Base-by-base conservation (phyloP, 2,329 filamentous ascomycete genomes). In the Xylariaceae sp. region DNA sequence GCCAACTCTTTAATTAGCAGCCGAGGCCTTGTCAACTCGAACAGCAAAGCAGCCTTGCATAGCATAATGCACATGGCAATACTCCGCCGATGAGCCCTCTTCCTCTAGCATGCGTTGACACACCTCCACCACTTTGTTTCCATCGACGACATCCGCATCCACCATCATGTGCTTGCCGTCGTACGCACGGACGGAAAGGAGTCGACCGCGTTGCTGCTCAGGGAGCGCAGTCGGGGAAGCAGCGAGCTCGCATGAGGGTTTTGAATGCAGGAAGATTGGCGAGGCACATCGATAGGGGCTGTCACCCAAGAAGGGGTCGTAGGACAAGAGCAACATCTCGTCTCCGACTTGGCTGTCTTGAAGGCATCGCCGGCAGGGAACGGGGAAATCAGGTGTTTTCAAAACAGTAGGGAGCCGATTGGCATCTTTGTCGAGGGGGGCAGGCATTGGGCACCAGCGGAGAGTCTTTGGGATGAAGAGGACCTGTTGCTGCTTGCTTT, bases 281-380 rank as follows among this genome's bases (percentile, higher is more conserved):
- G 57, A 48, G 18, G 57, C 41, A 21, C 32, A 24, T 26, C 47
- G 50, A 18, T 59, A 49, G 32, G 57, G 57, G 20, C 57, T 57
- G 24, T 50, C 33, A 42, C 57, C 57, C 23, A 53, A 46, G 23
- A 59, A 59, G 15, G 57, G 53, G 33, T 54, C 47, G 21, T 57
- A 57, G n/a, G 53, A 57, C 9, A 54, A 5, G 2, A 59, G 54
- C 32, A 59, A 6, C 53, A 59, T 49, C 27, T 53, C 53, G 6
- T 57, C 50, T 36, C 57, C 53, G 13, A 49, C 39, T 3, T 20
- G 18, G 50, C 46, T 54, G 37, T 49, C 46, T 24, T 49, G 46
- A 5, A 54, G 42, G 24, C 53, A 59, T 8, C 53, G 53, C 3
- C 57, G 50, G 26, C 57, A 59, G 29, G 57, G 57, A 4, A 52